Percentiles rank a stretch among this genome's conserved stretches.
These are phyloP conservation scores for Phytophthora tentaculata DNA, from an alignment of 352 stramenopile species.

Conservation along the genomic window DNA sequence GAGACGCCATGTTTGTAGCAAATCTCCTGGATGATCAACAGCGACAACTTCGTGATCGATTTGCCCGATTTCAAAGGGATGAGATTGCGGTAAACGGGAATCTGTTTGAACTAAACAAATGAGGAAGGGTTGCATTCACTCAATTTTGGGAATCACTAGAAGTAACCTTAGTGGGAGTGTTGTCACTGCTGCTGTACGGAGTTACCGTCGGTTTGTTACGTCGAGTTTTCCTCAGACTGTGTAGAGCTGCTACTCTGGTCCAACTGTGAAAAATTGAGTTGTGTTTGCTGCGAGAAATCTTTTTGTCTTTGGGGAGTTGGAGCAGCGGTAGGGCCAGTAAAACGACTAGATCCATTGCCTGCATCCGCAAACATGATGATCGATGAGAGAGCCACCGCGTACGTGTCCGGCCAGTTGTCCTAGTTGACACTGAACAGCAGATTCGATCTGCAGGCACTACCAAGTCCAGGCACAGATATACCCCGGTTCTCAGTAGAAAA, in stretches of 20 bases:
- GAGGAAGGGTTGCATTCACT: neutral
- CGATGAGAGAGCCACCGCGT: slow-evolving; percentile 34
- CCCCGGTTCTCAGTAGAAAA: slow-evolving; percentile 47
- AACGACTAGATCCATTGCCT: neutral
- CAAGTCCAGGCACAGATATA: slow-evolving; percentile 37
- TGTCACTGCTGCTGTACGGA: slow-evolving; percentile 7
- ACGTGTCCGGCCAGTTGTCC: slow-evolving; percentile 27
- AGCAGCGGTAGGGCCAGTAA: neutral
- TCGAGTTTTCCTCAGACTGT: neutral
- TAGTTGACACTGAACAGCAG: slow-evolving; percentile 45
- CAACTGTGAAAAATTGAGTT: slow-evolving; percentile 16
- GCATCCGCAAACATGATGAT: slow-evolving; percentile 30
- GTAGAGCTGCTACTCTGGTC: slow-evolving; percentile 1
- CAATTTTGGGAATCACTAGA: neutral
- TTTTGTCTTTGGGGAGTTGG: too few species aligned
- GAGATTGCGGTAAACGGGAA: too few species aligned
- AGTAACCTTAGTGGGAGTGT: neutral
- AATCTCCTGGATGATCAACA: slow-evolving; percentile 26
- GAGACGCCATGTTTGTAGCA: slow-evolving; percentile 20
- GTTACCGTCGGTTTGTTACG: slow-evolving; percentile 2
- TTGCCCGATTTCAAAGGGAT: slow-evolving; percentile 17
- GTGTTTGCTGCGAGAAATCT: slow-evolving; percentile 6
- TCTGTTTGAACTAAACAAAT: too few species aligned
- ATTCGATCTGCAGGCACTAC: slow-evolving; percentile 36
- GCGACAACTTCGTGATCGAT: slow-evolving; percentile 11